phyloP scores from a whole-genome alignment of 345 rosid genomes.

The Iberis pinnata region DNA sequence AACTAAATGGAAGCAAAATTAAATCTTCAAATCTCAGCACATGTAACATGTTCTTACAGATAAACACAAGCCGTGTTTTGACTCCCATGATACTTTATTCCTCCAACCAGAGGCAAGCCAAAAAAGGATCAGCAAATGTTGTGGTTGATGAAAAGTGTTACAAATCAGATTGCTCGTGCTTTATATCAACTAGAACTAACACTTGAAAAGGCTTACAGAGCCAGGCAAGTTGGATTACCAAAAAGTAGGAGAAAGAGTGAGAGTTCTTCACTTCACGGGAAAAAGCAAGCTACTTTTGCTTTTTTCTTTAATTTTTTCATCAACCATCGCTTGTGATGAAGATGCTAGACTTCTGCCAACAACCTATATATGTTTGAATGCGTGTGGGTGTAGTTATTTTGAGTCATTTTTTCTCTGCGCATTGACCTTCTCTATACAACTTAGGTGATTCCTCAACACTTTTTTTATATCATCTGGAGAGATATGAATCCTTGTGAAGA shows the following conservation, averaged over 20 bases:
- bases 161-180: conserved; percentile 7
- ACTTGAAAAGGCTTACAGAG: conserved; percentile 9
- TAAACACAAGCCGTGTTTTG: background rate
- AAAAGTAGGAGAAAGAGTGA: conserved; percentile 2
- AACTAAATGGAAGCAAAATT: background rate
- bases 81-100: background rate
- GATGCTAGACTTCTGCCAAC: background rate
- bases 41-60: conserved; percentile 1
- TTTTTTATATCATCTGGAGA: background rate
- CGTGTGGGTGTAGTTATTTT: conserved; percentile 18
- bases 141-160: conserved; percentile 17
- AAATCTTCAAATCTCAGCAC: conserved; percentile 5
- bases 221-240: conserved; percentile 5
- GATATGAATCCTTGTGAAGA: conserved; percentile 21
- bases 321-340: conserved; percentile 13
- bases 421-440: background rate
- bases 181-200: background rate
- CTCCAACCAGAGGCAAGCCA: background rate
- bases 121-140: background rate
- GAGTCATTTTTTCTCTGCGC: conserved; percentile 5
- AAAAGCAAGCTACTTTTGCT: conserved; percentile 5
- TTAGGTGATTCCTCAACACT: background rate
- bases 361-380: conserved; percentile 3
- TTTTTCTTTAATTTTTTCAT: conserved; percentile 12
- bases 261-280: conserved; percentile 16